phyloP scores from a whole-genome alignment of 176 grass and related monocot species.

The Olyra latifolia region DNA sequence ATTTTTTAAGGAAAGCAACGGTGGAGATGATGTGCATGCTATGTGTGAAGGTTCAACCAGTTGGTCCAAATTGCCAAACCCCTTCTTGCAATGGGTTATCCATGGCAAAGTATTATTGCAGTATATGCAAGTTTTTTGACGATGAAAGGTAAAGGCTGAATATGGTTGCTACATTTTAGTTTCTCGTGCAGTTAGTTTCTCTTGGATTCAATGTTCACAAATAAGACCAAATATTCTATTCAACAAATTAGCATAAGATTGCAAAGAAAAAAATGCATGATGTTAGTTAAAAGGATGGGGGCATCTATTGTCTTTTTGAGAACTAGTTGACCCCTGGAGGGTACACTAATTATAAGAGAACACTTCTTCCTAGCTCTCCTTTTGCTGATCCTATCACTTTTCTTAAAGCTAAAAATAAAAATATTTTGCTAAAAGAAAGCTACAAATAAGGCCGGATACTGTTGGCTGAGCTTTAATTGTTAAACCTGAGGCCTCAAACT shows the following conservation, averaged over 20 bases:
- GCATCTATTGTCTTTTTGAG: background rate
- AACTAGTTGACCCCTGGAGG: background rate
- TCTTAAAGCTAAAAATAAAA: background rate
- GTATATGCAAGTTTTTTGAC: conserved; percentile 92
- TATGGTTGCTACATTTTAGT: background rate
- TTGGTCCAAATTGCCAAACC: conserved; percentile 64
- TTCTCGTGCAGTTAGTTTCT: background rate
- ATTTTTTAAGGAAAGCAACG: conserved; percentile 73
- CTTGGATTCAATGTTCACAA: background rate
- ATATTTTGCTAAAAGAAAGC: too few species aligned
- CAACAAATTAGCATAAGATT: background rate
- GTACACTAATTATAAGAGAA: background rate
- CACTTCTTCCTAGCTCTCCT: background rate
- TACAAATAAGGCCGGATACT: background rate
- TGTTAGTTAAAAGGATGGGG: background rate
- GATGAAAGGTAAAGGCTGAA: conserved; percentile 66
- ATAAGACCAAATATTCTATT: background rate
- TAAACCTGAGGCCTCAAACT: background rate
- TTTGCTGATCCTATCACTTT: background rate
- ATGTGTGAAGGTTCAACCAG: conserved; percentile 73
- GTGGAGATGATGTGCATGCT: conserved; percentile 92
- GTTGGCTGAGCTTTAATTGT: background rate
- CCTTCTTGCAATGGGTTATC: conserved; percentile 63
- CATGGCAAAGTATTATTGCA: conserved; percentile 89
- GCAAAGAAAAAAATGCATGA: background rate